Base-by-base conservation (phyloP, 2,329 filamentous ascomycete species). In the Xylaria digitata region DNA sequence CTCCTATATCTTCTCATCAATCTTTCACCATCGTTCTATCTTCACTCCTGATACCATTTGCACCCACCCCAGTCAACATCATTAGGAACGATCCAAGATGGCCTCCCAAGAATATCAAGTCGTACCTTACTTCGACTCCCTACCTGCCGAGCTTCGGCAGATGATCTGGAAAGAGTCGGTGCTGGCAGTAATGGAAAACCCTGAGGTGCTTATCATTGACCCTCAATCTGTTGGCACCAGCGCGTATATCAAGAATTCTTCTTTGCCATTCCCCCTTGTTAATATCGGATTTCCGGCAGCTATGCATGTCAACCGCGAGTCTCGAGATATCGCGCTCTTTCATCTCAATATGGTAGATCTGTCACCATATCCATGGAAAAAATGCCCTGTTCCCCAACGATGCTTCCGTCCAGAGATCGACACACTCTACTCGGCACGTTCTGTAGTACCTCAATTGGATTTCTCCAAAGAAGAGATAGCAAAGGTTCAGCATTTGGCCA, bases 381-480 rank as follows among this genome's bases (percentile, higher is more conserved):
- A 65, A 13, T 52, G 67, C 32, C 37, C 6, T 3, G 49, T 72
- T 11, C 61, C 69, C 6, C 57, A 55, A 32, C 58, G 67, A 1
- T n/a, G 46, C 26, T 71, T 71, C 48, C 62, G 65, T 19, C 67
- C 70, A 8, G 70, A 71, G 5, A 64, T 70, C 13, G 69, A 71
- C 54, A 58, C 63, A 30, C 34, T 72, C 55, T 68, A 69, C 62
- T 48, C 67, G 46, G 11, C 52, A 26, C 53, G 45, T 30, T 40
- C 46, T 15, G 5, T 3, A 2, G 3, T 17, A 9, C 54, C 61
- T 17, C 6, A 23, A 2, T 0, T 2, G 3, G 40, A 40, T 2
- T 59, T 52, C 9, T 32, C 15, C 30, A 26, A 8, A 3, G 21
- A 40, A 9, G 48, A 59, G 2, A 2, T 58, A 7, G 23, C 2